Conservation (phyloP, 768 basidiomycete genomes). For the Pleurotus platypus region DNA sequence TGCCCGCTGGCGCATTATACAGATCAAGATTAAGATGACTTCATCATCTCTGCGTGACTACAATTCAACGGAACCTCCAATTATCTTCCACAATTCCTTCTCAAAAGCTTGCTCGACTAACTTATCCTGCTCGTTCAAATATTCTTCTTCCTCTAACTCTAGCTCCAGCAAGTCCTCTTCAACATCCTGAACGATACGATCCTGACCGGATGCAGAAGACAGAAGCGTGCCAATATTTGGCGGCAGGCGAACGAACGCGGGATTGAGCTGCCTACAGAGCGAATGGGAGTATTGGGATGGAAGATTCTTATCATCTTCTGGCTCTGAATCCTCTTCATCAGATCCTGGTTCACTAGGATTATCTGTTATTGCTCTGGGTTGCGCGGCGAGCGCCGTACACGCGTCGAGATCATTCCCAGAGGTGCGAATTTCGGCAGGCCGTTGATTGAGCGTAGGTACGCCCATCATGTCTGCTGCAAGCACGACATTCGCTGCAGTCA, state of each 20-base stretch:
- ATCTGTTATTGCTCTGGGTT: constrained; percentile 3
- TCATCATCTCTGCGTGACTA: too few relatives aligned
- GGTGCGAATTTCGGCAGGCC: constrained; percentile 8
- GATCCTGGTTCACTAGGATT: constrained; percentile 9
- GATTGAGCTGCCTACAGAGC: constrained; percentile 20
- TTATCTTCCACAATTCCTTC: constrained; percentile 32
- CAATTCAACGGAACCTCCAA: too few relatives aligned
- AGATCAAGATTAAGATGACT: too few relatives aligned
- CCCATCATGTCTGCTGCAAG: constrained; percentile 50
- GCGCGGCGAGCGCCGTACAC: constrained; percentile 11
- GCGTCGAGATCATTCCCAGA: constrained; percentile 10
- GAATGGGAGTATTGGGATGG: constrained; percentile 9
- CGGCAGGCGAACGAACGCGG: constrained; percentile 17
- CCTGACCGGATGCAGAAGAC: neutral
- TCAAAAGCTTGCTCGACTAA: constrained; percentile 31
- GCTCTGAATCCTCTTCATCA: constrained; percentile 15
- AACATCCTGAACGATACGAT: constrained; percentile 15
- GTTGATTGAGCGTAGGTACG: constrained; percentile 26
- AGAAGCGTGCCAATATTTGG: neutral
- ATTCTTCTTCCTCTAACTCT: constrained; percentile 41
- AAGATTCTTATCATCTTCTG: constrained; percentile 9
- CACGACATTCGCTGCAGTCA: constrained; percentile 38
- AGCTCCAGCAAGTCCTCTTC: constrained; percentile 32
- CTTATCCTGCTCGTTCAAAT: constrained; percentile 34
- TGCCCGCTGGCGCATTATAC: too few relatives aligned